phyloP scores from a whole-genome alignment of 2,329 filamentous ascomycete species.

The Alternaria conjuncta region DNA sequence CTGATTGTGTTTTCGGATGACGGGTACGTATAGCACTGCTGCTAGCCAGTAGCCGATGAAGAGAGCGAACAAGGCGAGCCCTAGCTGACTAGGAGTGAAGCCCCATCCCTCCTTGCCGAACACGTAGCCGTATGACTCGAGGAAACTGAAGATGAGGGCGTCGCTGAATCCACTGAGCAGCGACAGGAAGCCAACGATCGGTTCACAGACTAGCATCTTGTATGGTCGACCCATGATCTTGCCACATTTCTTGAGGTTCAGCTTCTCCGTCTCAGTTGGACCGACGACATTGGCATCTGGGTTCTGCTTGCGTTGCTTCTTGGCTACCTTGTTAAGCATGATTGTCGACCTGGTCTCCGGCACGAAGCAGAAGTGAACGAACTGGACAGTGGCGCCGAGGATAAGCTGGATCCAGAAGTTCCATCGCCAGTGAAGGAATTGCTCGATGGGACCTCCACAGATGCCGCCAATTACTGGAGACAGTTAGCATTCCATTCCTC shows the following conservation, averaged over 20 bases:
- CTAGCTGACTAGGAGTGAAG: conserved; percentile 64
- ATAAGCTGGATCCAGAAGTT: conserved; percentile 86
- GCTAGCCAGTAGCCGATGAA: conserved; percentile 70
- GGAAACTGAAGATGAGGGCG: conserved; percentile 79
- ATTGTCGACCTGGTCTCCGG: conserved; percentile 78
- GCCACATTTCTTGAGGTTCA: conserved; percentile 38
- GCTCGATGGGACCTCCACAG: conserved; percentile 77
- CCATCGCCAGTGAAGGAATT: conserved; percentile 74
- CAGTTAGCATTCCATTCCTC: not conserved
- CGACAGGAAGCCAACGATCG: conserved; percentile 73
- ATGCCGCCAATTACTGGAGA: conserved; percentile 78
- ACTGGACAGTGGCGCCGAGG: conserved; percentile 72
- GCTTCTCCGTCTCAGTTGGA: conserved; percentile 64
- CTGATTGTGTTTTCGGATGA: conserved; percentile 56
- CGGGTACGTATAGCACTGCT: conserved; percentile 65
- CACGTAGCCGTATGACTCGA: conserved; percentile 72
- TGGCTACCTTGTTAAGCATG: conserved; percentile 78
- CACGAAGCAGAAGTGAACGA: conserved; percentile 70
- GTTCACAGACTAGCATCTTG: conserved; percentile 75
- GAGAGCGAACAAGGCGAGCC: conserved; percentile 64
- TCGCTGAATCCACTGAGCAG: conserved; percentile 76
- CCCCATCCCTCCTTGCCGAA: conserved; percentile 66
- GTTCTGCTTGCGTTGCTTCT: conserved; percentile 68
- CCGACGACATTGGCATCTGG: conserved; percentile 64
- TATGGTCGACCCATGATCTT: conserved; percentile 70